phyloP scores from a whole-genome alignment of 2,329 filamentous ascomycete genomes.

The Pseudocercospora cruenta region DNA sequence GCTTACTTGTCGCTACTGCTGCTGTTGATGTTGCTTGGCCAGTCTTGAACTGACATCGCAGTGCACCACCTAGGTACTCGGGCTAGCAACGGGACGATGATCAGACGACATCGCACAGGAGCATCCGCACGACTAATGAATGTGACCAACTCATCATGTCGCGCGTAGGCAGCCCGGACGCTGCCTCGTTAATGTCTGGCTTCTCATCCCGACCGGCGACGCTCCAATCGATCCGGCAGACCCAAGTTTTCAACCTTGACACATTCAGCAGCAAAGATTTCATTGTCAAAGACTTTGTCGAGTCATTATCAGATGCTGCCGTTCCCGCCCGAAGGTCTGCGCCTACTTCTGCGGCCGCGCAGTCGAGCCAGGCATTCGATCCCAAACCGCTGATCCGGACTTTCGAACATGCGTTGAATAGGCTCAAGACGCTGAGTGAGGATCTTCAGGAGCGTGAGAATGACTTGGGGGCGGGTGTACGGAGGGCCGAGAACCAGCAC shows the following conservation, averaged over 20 bases:
- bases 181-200: constrained; percentile 47
- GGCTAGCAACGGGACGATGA: not conserved
- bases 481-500: constrained; percentile 88
- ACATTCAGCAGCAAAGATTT: constrained; percentile 75
- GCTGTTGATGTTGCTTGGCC: not conserved
- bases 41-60: not conserved
- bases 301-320: constrained; percentile 83
- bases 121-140: not conserved
- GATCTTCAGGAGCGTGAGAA: constrained; percentile 90
- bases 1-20: not conserved
- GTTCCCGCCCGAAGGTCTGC: constrained; percentile 79
- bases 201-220: constrained; percentile 37
- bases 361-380: constrained; percentile 66
- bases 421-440: constrained; percentile 72
- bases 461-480: constrained; percentile 84
- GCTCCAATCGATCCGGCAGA: constrained; percentile 38
- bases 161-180: constrained; percentile 39
- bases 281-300: constrained; percentile 97
- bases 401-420: constrained; percentile 77
- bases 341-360: constrained; percentile 43
- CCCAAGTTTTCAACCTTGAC: constrained; percentile 72
- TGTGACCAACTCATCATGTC: constrained; percentile 14
- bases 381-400: constrained; percentile 95
- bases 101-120: not conserved
- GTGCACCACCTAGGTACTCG: not conserved